Evolutionary conservation across 1,284 basidiomycete genomes (phyloP), one percentile per base, ranked within the genome.

Genomic region (Pseudozyma thailandica): DNA sequence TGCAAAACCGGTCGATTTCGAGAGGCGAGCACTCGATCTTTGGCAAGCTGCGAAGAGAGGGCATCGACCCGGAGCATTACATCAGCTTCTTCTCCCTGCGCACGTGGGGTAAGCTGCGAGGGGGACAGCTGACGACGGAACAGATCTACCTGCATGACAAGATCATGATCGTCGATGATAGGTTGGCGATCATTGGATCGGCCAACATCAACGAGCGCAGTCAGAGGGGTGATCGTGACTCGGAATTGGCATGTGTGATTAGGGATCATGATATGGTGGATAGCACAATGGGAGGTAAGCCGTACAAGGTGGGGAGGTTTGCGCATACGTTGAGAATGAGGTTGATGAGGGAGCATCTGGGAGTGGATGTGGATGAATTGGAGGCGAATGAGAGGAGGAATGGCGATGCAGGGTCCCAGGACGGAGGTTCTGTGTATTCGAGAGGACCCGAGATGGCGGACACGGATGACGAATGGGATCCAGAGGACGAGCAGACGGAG

Each of bases 131-230:
- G 59, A 92, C 92, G 4, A 96, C 94, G 1, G 95, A 98, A 83
- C 91, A 93, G 85, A 79, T 71, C 39, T 82, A 82, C 54, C 52
- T 79, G 50, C 81, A 82, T 56, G 78, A 72, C 66, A 82, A 88
- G 84, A 82, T 90, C 26, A 94, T 95, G 86, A 90, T 98, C 53
- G 93, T 98, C 10, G 96, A 98, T 82, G 95, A 99, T 80, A 90
- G 94, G 30, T 86, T 96, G 41, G 94, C 90, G n/a, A 93, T 98
- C 72, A 97, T 97, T 75, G 95, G 95, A n/a, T 96, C 94, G 58
- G 95, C 95, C 18, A 98, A 98, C 83, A 95, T 98, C 86, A 98
- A 99, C 82, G 95, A 99, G 84, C 89, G 95, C 30, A 95, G 92
- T 28, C 92, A 94, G 83, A 88, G 93, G 21, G 95, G 95, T 35